These are phyloP conservation scores for Fusarium sp. DNA, from an alignment of 2,329 filamentous ascomycete genomes.

Conservation along the genomic window DNA sequence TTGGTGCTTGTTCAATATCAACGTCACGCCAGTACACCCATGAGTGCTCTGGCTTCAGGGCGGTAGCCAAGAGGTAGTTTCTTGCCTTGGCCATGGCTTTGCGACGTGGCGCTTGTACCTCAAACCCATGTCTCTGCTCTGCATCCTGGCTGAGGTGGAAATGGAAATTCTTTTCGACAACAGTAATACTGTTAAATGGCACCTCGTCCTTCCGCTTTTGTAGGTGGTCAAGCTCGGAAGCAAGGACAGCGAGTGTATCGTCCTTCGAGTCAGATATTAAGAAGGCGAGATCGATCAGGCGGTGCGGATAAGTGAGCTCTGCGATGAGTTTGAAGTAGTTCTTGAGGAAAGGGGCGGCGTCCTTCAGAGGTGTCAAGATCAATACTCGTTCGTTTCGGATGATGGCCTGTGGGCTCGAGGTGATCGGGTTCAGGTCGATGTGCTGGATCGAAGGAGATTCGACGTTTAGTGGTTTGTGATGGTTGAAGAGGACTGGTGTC, in stretches of 20 bases:
- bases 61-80: conserved; percentile 86
- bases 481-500: conserved; percentile 96
- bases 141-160: conserved; percentile 79
- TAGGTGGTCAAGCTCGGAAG: conserved; percentile 85
- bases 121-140: conserved; percentile 83
- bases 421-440: conserved; percentile 84
- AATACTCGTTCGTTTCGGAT: conserved; percentile 86
- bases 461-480: conserved; percentile 86
- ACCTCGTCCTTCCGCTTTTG: conserved; percentile 82
- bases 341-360: conserved; percentile 81
- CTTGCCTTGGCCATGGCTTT: conserved; percentile 90
- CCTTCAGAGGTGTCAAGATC: conserved; percentile 90
- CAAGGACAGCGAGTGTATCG: conserved; percentile 87
- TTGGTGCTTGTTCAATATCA: conserved; percentile 91
- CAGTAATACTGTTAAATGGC: conserved; percentile 83
- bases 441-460: conserved; percentile 81
- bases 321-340: conserved; percentile 94
- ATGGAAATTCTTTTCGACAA: conserved; percentile 93
- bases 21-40: conserved; percentile 99
- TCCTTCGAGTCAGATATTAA: conserved; percentile 91
- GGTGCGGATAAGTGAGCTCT: conserved; percentile 90
- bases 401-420: conserved; percentile 79
- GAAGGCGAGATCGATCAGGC: conserved; percentile 94
- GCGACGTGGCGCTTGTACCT: conserved; percentile 86
- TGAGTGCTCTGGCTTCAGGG: conserved; percentile 90